Evolutionary conservation across 2,329 filamentous ascomycete species (phyloP).

Genomic region (Diaporthe ilicicola): DNA sequence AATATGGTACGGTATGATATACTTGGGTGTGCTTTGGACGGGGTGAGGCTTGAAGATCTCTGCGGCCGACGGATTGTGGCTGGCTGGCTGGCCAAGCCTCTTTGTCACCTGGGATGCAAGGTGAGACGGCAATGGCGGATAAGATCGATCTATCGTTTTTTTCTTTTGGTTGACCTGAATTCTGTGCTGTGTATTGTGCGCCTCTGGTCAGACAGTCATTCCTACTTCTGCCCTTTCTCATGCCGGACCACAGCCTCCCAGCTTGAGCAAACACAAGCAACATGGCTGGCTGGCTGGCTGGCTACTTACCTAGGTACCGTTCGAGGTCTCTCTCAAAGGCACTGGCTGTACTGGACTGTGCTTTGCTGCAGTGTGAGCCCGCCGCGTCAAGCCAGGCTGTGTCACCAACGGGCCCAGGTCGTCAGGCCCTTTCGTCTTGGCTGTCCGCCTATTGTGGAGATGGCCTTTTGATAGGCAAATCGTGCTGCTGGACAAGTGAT

Average conservation of each 20-base stretch:
- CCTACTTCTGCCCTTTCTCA: conserved; percentile 7
- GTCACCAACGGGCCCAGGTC: conserved; percentile 11
- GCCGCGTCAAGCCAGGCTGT: not conserved
- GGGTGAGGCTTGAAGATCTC: conserved; percentile 4
- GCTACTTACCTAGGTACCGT: not conserved
- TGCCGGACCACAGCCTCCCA: not conserved
- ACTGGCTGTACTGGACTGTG: not conserved
- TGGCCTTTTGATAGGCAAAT: not conserved
- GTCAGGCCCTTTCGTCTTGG: not conserved
- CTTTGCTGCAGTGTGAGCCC: not conserved
- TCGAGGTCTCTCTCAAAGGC: not conserved
- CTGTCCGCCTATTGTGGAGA: conserved; percentile 20
- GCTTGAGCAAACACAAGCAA: conserved; percentile 10
- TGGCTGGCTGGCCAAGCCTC: conserved; percentile 24
- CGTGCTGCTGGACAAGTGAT: not conserved
- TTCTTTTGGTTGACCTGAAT: not conserved
- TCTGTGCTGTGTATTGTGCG: not conserved
- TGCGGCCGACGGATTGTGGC: conserved; percentile 10
- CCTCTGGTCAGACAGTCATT: conserved; percentile 25
- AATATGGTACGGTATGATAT: not conserved
- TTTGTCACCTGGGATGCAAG: conserved; percentile 24
- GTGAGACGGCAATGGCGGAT: conserved; percentile 9
- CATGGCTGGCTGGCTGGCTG: not conserved
- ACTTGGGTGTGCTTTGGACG: not conserved
- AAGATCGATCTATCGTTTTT: conserved; percentile 16